A percentile compares a stretch with the other conserved stretches of the same genome.
Conservation (phyloP, 2,329 filamentous ascomycete genomes). For the Ophioceras dolichostomum region DNA sequence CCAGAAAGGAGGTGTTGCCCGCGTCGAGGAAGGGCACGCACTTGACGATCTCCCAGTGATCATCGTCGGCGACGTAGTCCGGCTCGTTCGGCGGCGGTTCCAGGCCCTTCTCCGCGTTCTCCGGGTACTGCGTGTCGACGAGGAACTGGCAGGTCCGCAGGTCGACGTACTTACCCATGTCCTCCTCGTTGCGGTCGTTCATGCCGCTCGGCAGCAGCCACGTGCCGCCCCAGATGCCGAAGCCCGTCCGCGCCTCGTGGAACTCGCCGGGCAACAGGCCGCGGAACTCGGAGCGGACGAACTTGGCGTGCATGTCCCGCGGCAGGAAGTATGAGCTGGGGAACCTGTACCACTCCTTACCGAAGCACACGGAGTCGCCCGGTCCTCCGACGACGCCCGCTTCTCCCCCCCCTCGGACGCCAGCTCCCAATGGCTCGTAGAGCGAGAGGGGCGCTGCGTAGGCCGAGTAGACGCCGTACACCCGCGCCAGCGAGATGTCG, state of each 20-base stretch:
- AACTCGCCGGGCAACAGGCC: conserved; percentile 89
- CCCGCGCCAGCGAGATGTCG: conserved; percentile 57
- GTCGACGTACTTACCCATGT: conserved; percentile 74
- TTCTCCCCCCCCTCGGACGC: conserved; percentile 9
- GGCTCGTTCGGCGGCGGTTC: conserved; percentile 58
- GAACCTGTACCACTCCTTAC: conserved; percentile 98
- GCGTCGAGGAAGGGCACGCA: conserved; percentile 77
- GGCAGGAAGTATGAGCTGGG: conserved; percentile 88
- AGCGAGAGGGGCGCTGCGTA: conserved; percentile 72
- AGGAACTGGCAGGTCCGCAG: conserved; percentile 68
- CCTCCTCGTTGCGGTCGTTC: conserved; percentile 86
- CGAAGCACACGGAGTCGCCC: conserved; percentile 71
- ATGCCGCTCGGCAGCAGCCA: conserved; percentile 73
- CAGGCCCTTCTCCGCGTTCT: conserved; percentile 18
- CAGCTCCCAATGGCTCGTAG: conserved; percentile 51
- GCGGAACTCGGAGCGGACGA: conserved; percentile 79
- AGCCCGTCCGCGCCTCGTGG: conserved; percentile 55
- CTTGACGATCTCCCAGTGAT: conserved; percentile 65
- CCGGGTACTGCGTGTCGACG: conserved; percentile 75
- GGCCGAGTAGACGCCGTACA: conserved; percentile 63
- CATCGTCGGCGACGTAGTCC: conserved; percentile 59
- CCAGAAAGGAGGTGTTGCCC: conserved; percentile 57
- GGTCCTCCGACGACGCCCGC: conserved; percentile 38
- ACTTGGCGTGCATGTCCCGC: conserved; percentile 71
- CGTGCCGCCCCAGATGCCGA: conserved; percentile 69